Percentiles rank a stretch among this genome's conserved stretches.
These are phyloP conservation scores for Microdochium nivale DNA, from an alignment of 2,329 filamentous ascomycete species.

Conservation along the genomic window DNA sequence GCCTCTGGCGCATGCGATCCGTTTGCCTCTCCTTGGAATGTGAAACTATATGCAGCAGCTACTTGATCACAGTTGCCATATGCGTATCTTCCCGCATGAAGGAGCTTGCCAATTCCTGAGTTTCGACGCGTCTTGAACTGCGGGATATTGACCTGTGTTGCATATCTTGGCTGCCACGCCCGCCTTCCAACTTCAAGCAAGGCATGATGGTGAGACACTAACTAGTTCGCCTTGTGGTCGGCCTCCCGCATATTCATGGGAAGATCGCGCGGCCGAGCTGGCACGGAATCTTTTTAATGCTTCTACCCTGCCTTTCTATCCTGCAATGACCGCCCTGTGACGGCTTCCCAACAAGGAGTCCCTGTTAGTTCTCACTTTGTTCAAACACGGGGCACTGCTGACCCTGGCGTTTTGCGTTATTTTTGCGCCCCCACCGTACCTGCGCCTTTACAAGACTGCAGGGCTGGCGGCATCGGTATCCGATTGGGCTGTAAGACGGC, in stretches of 20 bases:
- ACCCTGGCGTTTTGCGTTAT: no score
- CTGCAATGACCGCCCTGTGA: no score
- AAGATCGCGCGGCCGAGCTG: neutral
- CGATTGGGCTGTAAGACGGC: no score
- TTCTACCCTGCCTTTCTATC: no score
- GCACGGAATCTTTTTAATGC: no score
- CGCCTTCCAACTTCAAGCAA: neutral
- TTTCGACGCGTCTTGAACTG: neutral
- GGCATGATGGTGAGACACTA: neutral
- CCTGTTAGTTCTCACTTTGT: no score
- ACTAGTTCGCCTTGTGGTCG: neutral
- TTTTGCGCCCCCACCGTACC: no score
- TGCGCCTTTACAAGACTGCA: no score
- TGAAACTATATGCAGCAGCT: neutral
- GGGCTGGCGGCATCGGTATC: no score
- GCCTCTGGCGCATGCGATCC: neutral
- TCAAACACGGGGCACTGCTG: no score
- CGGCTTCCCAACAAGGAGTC: no score
- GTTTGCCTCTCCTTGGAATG: neutral
- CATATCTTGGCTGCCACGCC: neutral
- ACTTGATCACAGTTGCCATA: neutral
- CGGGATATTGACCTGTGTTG: neutral
- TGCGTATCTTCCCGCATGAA: neutral
- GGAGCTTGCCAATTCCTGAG: neutral
- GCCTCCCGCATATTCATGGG: neutral